Percentiles rank a stretch among this genome's conserved stretches.
These are phyloP conservation scores for Aspergillus fumigatus DNA, from an alignment of 2,329 filamentous ascomycete species.

Conservation along the genomic window DNA sequence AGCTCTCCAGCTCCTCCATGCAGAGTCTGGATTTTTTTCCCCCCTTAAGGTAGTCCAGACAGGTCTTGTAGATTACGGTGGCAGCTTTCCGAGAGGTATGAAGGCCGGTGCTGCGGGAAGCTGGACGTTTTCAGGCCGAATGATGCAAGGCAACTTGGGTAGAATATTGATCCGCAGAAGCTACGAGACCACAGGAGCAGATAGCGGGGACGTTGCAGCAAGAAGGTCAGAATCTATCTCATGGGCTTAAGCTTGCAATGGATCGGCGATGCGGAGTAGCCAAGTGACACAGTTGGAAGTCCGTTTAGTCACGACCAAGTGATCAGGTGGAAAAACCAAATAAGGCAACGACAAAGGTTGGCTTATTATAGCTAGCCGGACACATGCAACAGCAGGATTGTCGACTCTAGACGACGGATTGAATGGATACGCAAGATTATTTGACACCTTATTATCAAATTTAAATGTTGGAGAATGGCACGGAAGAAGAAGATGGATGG, in stretches of 20 bases:
- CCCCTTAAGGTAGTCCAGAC: neutral
- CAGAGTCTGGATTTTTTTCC: neutral
- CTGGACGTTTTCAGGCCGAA: neutral
- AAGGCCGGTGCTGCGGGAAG: neutral
- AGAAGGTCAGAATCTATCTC: conserved; percentile 3
- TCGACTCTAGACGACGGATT: neutral
- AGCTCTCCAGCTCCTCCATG: neutral
- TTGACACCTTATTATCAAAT: neutral
- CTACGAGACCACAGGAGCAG: conserved; percentile 6
- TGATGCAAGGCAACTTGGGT: neutral
- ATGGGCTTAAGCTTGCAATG: conserved; percentile 14
- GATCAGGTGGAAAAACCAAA: conserved; percentile 12
- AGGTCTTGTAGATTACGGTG: conserved; percentile 6
- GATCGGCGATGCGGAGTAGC: conserved; percentile 17
- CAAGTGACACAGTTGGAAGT: conserved; percentile 2
- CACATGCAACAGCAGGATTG: neutral
- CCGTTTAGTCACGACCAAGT: conserved; percentile 9
- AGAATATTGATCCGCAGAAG: neutral
- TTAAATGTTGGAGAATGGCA: neutral
- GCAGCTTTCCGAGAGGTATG: neutral
- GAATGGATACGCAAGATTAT: neutral
- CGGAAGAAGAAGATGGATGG: neutral
- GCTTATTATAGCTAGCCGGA: neutral
- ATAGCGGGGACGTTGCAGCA: conserved; percentile 8
- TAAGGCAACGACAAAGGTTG: conserved; percentile 2